Evolutionary conservation across 768 basidiomycete genomes (phyloP), one percentile per base, ranked within the genome.

Genomic region (button mushroom (Agaricus bisporus)): DNA sequence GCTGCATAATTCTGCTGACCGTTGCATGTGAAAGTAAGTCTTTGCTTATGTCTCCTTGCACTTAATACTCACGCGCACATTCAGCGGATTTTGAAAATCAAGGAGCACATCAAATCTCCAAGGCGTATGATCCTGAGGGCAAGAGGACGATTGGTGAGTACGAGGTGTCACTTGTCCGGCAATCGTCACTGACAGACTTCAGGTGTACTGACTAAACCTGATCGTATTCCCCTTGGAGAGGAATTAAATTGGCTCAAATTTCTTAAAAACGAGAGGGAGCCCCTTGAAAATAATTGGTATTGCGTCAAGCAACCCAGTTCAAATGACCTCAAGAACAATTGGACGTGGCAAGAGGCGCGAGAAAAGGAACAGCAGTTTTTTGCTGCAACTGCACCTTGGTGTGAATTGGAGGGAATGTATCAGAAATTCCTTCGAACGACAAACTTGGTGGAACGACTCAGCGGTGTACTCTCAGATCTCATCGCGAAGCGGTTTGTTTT

Each of bases 171-270:
- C 5, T 25, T 22, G 18, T n/a, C 9, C 18, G 12, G 44, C 28
- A 18, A 12, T 41, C 4, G 14, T n/a, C 12, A 14, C 28, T 1
- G 28, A 12, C n/a, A 14, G 22, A 7, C 28, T 4, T 38, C 15
- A 87, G 86, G 86, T 48, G 84, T 88, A n/a, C 73, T 88, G n/a
- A 91, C 86, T 0, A 89, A 91, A 58, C 85, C 85, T 0, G 87
- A 87, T 57, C 78, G 83, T 9, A 86, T 83, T 51, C 78, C 78
- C 0, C 44, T 61, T 2, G 82, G 80, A 0, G 80, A 83, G 25
- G 80, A 82, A 51, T 65, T 64, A 0, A 64, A 59, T 1, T 89
- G 87, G 88, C 55, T 86, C 2, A 65, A 66, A 0, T 76, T 80
- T 55, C 78, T 86, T 38, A 67, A 74, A 11, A 80, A 82, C 54